A percentile compares a stretch with the other conserved stretches of the same genome.
Conservation (phyloP, 148 eudicot species). For the Arbutus unedo region DNA sequence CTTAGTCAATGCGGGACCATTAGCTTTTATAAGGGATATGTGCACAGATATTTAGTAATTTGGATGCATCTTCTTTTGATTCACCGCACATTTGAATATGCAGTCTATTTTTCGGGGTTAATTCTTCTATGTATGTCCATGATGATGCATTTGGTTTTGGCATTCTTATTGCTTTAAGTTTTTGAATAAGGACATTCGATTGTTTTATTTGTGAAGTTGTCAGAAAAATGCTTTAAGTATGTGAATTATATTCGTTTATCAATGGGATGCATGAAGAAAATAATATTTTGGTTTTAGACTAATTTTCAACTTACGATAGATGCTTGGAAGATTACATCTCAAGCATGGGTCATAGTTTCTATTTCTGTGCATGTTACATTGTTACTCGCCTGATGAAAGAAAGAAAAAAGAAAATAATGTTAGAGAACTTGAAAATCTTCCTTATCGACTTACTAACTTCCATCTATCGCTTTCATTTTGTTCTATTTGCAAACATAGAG, state of each 20-base stretch:
- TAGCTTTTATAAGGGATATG: neutral
- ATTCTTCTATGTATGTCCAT: neutral
- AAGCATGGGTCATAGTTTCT: neutral
- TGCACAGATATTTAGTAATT: neutral
- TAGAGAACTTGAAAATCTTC: neutral
- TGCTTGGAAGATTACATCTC: neutral
- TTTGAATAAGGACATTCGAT: neutral
- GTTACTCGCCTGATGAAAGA: neutral
- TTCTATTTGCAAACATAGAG: slow-evolving; percentile 39
- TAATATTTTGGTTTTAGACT: neutral
- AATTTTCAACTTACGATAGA: neutral
- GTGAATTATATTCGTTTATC: neutral
- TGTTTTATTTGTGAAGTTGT: neutral
- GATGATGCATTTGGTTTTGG: neutral
- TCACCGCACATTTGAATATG: neutral
- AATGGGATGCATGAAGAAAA: neutral
- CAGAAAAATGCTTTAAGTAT: neutral
- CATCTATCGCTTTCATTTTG: neutral
- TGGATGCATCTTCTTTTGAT: neutral
- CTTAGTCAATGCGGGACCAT: too few relatives aligned
- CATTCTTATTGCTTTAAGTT: neutral
- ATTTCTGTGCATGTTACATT: neutral
- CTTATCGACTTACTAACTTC: neutral
- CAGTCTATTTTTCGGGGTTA: neutral
- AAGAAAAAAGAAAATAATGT: neutral